A percentile compares a stretch with the other conserved stretches of the same genome.
phyloP scores from a whole-genome alignment of 306 rosid species.

The Sicyos baderoa region DNA sequence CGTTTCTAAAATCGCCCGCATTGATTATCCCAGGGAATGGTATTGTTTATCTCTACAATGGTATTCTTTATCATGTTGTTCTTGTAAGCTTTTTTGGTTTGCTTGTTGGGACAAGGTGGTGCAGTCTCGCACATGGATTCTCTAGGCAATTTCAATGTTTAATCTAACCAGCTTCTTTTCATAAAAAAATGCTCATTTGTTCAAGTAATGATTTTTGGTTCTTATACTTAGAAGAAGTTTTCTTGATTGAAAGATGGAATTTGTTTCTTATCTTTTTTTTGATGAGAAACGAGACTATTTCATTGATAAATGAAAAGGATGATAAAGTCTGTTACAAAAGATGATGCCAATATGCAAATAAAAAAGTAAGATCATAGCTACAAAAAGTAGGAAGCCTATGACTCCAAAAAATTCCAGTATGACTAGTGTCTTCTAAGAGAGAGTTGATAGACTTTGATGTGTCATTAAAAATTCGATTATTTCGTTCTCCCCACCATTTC shows the following conservation, averaged over 20 bases:
- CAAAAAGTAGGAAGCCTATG: too few relatives aligned
- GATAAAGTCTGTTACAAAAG: too few relatives aligned
- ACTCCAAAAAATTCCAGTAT: too few relatives aligned
- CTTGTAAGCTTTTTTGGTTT: neutral
- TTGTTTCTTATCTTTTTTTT: too few relatives aligned
- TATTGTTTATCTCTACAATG: slow-evolving; percentile 26
- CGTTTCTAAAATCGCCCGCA: slow-evolving; percentile 84
- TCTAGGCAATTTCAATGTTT: neutral
- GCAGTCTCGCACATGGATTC: neutral
- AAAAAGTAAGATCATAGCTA: too few relatives aligned
- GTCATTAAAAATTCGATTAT: too few relatives aligned
- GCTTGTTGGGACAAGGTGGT: neutral
- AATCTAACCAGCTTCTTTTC: neutral
- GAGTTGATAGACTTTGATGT: too few relatives aligned
- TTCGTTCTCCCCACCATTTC: too few relatives aligned
- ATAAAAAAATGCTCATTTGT: neutral
- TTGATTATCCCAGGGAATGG: slow-evolving; percentile 97
- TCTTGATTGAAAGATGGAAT: neutral
- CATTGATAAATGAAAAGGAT: too few relatives aligned
- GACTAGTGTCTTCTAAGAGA: too few relatives aligned
- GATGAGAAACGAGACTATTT: too few relatives aligned
- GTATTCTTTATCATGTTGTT: neutral
- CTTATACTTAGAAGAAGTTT: neutral
- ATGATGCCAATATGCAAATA: too few relatives aligned
- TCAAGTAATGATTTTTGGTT: neutral